phyloP scores from a whole-genome alignment of 306 rosid species.

The Casuarina cunninghamiana region DNA sequence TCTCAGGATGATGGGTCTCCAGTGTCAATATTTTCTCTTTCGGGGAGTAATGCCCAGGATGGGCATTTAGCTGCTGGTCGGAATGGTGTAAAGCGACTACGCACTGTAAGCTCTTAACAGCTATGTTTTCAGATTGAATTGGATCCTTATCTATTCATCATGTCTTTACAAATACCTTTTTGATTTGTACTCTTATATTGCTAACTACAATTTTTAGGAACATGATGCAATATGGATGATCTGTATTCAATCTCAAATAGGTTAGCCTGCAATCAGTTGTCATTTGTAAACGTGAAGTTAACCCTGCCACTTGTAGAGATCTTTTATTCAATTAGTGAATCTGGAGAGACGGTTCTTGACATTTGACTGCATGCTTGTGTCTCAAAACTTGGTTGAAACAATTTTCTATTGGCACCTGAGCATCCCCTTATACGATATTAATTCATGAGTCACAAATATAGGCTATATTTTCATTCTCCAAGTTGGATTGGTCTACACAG shows the following conservation, averaged over 20 bases:
- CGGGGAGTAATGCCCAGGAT: slow-evolving; percentile 87
- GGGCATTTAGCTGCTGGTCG: slow-evolving; percentile 94
- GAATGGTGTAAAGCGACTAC: slow-evolving; percentile 88
- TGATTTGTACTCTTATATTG: neutral
- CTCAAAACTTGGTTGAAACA: neutral
- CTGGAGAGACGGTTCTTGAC: neutral
- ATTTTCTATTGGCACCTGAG: neutral
- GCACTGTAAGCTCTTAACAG: slow-evolving; percentile 53
- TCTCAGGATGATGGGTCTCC: slow-evolving; percentile 88
- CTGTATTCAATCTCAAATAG: slow-evolving; percentile 6
- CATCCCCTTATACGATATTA: neutral
- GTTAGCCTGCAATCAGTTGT: neutral
- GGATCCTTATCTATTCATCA: neutral
- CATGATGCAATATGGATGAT: slow-evolving; percentile 5
- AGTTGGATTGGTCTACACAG: neutral
- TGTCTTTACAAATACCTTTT: neutral
- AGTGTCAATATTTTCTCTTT: slow-evolving; percentile 80
- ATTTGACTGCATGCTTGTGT: neutral
- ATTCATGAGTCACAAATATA: neutral
- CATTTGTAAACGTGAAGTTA: neutral
- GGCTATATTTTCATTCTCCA: neutral
- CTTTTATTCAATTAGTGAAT: neutral
- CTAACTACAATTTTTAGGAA: neutral
- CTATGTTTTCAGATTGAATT: neutral
- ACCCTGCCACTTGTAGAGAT: neutral